phyloP scores from a whole-genome alignment of 176 grass and related monocot genomes.

The Calamus simplicifolius region DNA sequence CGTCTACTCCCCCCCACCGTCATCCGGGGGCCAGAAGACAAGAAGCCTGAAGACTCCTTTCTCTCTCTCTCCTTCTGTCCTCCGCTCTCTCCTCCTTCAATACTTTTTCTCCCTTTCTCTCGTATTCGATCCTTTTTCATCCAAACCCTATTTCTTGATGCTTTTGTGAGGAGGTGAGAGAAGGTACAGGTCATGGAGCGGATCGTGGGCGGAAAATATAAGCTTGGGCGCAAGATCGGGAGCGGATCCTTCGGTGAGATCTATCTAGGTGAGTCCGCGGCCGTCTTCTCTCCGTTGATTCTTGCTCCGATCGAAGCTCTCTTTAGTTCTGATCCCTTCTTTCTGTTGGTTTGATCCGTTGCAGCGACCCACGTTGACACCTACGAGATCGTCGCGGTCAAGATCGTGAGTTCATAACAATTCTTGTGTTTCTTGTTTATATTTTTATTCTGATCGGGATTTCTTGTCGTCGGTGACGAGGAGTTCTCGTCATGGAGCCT shows the following conservation, averaged over 20 bases:
- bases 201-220: conserved; percentile 73
- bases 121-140: background rate
- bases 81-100: background rate
- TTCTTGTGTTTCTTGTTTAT: background rate
- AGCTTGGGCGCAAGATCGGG: conserved; percentile 90
- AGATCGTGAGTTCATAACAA: conserved; percentile 56
- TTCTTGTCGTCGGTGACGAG: no score
- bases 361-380: conserved; percentile 86
- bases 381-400: conserved; percentile 94
- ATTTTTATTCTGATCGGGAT: conserved; percentile 13
- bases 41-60: conserved; percentile 7
- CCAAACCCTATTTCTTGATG: no score
- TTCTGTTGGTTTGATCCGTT: conserved; percentile 7
- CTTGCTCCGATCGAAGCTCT: background rate
- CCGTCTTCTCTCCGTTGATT: background rate
- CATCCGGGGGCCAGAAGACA: conserved; percentile 13
- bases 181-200: conserved; percentile 44
- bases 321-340: background rate
- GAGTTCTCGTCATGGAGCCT: no score
- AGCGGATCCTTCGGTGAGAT: conserved; percentile 93
- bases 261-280: conserved; percentile 56
- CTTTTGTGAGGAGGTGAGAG: no score
- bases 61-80: background rate
- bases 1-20: no score
- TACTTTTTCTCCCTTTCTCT: background rate